A percentile compares a stretch with the other conserved stretches of the same genome.
phyloP scores from a whole-genome alignment of 371 early-diverging fungal genomes.

The Mortierella sp. region DNA sequence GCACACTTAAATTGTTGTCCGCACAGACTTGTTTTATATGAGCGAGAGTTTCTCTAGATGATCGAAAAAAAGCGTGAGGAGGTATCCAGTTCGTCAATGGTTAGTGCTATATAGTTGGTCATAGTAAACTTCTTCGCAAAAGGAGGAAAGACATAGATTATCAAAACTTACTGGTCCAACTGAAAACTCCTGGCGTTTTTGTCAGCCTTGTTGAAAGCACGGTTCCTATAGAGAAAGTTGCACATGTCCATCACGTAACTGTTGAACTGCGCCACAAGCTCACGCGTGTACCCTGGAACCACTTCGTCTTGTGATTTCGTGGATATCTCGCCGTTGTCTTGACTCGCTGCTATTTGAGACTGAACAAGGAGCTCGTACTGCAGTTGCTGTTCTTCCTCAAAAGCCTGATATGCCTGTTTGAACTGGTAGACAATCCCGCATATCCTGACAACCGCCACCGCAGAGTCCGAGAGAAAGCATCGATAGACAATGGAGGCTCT shows the following conservation, averaged over 20 bases:
- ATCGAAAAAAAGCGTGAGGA: not conserved
- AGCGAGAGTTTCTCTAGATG: conserved; percentile 8
- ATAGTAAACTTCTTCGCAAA: not conserved
- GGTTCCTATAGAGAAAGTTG: conserved; percentile 67
- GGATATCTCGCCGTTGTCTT: conserved; percentile 23
- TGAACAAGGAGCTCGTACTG: conserved; percentile 35
- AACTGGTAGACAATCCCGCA: conserved; percentile 68
- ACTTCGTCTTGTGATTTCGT: conserved; percentile 16
- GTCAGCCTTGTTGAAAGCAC: conserved; percentile 59
- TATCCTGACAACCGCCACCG: conserved; percentile 68
- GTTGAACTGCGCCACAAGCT: conserved; percentile 69
- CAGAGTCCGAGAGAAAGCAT: conserved; percentile 64
- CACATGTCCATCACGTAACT: conserved; percentile 71
- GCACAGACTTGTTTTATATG: conserved; percentile 49
- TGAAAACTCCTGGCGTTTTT: conserved; percentile 61
- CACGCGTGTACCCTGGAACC: conserved; percentile 59
- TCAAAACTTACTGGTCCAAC: conserved; percentile 59
- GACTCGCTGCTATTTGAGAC: conserved; percentile 38
- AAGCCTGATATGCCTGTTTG: conserved; percentile 39
- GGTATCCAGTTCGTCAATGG: not conserved
- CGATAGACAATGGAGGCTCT: conserved; percentile 66
- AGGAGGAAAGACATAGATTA: not conserved
- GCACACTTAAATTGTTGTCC: conserved; percentile 54
- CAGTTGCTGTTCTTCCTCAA: conserved; percentile 37
- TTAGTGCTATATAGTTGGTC: not conserved